Base-by-base conservation (phyloP, 768 basidiomycete species). In the Amanita pseudoporphyria region DNA sequence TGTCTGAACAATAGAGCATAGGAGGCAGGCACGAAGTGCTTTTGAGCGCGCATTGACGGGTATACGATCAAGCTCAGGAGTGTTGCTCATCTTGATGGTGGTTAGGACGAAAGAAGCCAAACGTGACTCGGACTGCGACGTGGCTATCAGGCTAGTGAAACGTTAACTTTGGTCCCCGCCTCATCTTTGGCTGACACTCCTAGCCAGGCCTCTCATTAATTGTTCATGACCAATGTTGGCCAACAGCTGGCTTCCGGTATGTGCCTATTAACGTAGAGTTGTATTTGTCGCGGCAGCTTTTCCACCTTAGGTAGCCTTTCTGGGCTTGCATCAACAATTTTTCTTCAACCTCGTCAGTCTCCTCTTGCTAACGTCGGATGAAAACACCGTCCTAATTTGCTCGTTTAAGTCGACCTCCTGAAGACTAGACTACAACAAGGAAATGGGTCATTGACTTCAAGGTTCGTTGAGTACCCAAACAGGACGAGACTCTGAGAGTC, bases 341-440 rank as follows among this genome's bases (percentile, higher is more conserved):
- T 73, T 54, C 75, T 91, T 10, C 88, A 91, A 58, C 88, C 88
- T 48, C 79, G 87, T 88, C 56, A 66, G 79, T 39, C 30, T 22
- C 10, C n/a, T n/a, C n/a, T n/a, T n/a, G n/a, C 16, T 21, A 19
- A 14, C 13, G 14, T n/a, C 14, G 9, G 16, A 35, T 28, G 22
- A 30, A 36, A 37, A 18, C 28, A 7, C n/a, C 19, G 12, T 42
- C 28, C n/a, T 14, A 35, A 24, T 9, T 19, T 31, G 16, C 16
- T 33, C n/a, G n/a, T 43, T 18, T 13, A 7, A 90, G 87, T 95
- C 55, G 93, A 96, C 67, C 70, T 95, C 19, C 65, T 96, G 56
- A 96, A 96, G 67, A 95, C 93, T n/a, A 77, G 92, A 41, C 60
- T 93, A 56, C 92, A 94, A 62, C 90, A 93, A 64, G 80, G 81